Conservation (phyloP, 108 stramenopile species). For the Cyclotella sp. region DNA sequence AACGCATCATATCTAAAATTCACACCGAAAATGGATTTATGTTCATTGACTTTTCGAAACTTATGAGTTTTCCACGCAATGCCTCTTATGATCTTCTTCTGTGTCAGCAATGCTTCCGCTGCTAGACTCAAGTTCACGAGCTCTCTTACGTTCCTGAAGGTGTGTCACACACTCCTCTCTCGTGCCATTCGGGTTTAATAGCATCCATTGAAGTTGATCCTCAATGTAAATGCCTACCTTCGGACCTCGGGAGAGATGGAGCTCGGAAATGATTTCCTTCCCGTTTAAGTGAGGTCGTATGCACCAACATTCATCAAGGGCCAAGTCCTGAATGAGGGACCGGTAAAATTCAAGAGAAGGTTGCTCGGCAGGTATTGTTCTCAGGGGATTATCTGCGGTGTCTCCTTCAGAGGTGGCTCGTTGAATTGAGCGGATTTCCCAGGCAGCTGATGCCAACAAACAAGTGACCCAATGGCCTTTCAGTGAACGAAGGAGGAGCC, state of each 20-base stretch:
- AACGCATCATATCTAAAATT: no score
- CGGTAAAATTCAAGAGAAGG: conserved; percentile 54
- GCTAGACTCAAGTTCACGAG: conserved; percentile 48
- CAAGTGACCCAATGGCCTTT: conserved; percentile 83
- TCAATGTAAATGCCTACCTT: conserved; percentile 67
- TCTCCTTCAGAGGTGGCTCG: conserved; percentile 6
- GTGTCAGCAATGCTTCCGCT: not conserved
- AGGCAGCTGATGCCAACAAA: conserved; percentile 62
- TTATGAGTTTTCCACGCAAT: conserved; percentile 11
- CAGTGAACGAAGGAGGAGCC: conserved; percentile 67
- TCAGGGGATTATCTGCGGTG: not conserved
- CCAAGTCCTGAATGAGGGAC: conserved; percentile 48
- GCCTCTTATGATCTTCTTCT: conserved; percentile 22
- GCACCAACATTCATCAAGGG: conserved; percentile 81
- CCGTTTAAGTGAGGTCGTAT: conserved; percentile 77
- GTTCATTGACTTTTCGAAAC: no score
- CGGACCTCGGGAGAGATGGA: conserved; percentile 70
- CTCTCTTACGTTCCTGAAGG: conserved; percentile 57
- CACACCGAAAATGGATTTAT: no score
- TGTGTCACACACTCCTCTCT: conserved; percentile 65
- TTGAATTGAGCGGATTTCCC: conserved; percentile 51
- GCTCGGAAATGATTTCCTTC: conserved; percentile 64
- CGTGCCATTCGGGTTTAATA: conserved; percentile 75
- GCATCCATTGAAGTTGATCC: conserved; percentile 83
- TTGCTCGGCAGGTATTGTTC: conserved; percentile 8